A percentile compares a stretch with the other conserved stretches of the same genome.
phyloP scores from a whole-genome alignment of 805 yeast species.

The Hemisphaericaspora nanyangensis region DNA sequence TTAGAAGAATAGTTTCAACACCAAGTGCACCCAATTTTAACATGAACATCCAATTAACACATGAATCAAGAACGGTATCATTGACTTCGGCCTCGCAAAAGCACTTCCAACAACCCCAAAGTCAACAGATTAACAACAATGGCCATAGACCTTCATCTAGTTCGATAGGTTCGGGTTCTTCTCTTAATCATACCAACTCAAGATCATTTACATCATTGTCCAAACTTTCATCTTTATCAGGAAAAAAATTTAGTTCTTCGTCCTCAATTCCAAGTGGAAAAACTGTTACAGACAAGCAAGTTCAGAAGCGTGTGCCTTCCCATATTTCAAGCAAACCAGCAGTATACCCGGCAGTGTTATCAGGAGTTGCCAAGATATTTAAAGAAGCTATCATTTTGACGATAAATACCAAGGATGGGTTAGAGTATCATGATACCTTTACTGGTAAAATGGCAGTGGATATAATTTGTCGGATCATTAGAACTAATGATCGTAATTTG shows the following conservation, averaged over 20 bases:
- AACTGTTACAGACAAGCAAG: conserved; percentile 14
- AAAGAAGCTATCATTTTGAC: conserved; percentile 65
- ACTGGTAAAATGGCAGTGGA: conserved; percentile 95
- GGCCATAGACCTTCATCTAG: conserved; percentile 15
- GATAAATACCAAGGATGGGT: conserved; percentile 83
- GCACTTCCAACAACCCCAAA: conserved; percentile 1
- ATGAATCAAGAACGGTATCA: conserved; percentile 26
- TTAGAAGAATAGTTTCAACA: conserved; percentile 29
- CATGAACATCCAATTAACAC: neutral
- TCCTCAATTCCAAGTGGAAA: conserved; percentile 26
- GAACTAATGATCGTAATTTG: conserved; percentile 87
- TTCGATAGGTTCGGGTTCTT: conserved; percentile 14
- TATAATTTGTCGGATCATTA: conserved; percentile 75
- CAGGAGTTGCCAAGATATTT: conserved; percentile 78
- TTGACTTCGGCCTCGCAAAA: conserved; percentile 19
- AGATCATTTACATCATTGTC: conserved; percentile 40
- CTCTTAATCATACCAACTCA: conserved; percentile 33
- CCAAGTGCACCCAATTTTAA: conserved; percentile 14
- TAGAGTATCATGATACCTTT: conserved; percentile 88
- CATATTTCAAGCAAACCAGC: conserved; percentile 44
- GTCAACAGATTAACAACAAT: neutral
- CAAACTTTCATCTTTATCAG: conserved; percentile 38
- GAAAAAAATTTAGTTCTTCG: conserved; percentile 36
- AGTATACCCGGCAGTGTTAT: conserved; percentile 86
- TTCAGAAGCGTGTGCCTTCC: neutral